These are phyloP conservation scores for Boletellus deceptivus DNA, from an alignment of 1,284 basidiomycete species.

Conservation along the genomic window DNA sequence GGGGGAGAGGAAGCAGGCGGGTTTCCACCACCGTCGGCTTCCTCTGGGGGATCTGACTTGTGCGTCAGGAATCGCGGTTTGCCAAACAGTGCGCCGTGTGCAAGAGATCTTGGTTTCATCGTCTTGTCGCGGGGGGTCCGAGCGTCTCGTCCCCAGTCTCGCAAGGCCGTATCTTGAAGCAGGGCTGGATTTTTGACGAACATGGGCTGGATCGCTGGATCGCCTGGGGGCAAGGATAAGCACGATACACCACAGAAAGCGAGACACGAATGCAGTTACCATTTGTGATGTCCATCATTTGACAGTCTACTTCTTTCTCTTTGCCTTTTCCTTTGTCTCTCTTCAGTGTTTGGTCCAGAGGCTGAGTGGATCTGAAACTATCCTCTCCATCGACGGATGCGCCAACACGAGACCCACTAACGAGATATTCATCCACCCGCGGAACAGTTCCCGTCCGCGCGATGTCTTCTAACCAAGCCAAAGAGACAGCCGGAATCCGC, in stretches of 20 bases:
- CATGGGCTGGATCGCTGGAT: conserved; percentile 8
- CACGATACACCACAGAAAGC: not conserved
- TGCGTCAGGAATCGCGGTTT: conserved; percentile 17
- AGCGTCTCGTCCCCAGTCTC: not conserved
- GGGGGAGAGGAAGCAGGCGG: conserved; percentile 14
- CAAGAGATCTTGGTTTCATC: not conserved
- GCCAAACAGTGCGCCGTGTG: conserved; percentile 15
- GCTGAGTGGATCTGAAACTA: not conserved
- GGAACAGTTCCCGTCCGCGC: conserved; percentile 48
- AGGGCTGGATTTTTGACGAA: conserved; percentile 23
- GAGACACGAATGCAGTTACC: conserved; percentile 12
- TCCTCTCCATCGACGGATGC: not conserved
- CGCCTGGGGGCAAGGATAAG: conserved; percentile 2
- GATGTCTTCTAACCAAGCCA: conserved; percentile 61
- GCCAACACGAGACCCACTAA: conserved; percentile 10
- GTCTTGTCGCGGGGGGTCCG: not conserved
- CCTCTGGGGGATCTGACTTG: conserved; percentile 20
- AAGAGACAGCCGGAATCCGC: conserved; percentile 59
- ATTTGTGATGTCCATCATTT: conserved; percentile 39
- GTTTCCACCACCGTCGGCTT: not conserved
- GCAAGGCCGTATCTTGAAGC: conserved; percentile 15
- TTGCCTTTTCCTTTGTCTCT: conserved; percentile 31
- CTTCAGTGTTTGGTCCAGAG: not conserved
- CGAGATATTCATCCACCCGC: conserved; percentile 13
- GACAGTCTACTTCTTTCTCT: conserved; percentile 22